Percentiles rank a stretch among this genome's conserved stretches.
Evolutionary conservation across 2,329 filamentous ascomycete species (phyloP).

Genomic region (Ophiostoma perfectum): DNA sequence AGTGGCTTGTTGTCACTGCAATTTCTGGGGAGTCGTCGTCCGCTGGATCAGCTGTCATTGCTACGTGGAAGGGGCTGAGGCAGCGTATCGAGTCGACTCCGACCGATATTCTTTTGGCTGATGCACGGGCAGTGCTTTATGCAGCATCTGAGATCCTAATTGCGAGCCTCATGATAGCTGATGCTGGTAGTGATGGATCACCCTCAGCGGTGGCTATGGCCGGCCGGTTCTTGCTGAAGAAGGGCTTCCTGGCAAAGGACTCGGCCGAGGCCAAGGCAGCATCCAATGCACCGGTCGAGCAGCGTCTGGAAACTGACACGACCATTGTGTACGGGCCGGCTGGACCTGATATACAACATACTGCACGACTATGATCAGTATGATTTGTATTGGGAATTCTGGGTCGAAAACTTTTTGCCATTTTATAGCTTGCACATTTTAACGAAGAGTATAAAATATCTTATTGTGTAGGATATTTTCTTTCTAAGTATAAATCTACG

Average conservation of each 20-base stretch:
- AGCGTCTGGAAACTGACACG: slow-evolving; percentile 33
- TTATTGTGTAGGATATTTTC: too few species aligned
- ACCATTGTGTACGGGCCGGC: slow-evolving; percentile 36
- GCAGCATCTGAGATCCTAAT: slow-evolving; percentile 41
- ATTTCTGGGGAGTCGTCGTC: not conserved
- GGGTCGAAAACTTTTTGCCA: too few species aligned
- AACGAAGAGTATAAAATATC: too few species aligned
- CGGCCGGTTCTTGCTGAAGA: slow-evolving; percentile 36
- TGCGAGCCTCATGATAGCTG: slow-evolving; percentile 40
- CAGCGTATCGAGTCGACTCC: slow-evolving; percentile 34
- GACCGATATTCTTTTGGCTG: slow-evolving; percentile 40
- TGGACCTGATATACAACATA: slow-evolving; percentile 15
- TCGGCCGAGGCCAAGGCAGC: slow-evolving; percentile 18
- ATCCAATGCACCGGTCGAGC: slow-evolving; percentile 22
- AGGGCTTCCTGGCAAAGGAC: slow-evolving; percentile 29
- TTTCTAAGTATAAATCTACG: too few species aligned
- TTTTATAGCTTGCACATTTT: too few species aligned
- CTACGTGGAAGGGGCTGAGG: slow-evolving; percentile 40
- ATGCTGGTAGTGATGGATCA: slow-evolving; percentile 37
- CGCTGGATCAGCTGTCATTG: slow-evolving; percentile 25
- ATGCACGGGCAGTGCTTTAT: slow-evolving; percentile 44
- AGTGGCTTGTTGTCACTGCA: slow-evolving; percentile 34
- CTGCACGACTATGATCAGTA: slow-evolving; percentile 9
- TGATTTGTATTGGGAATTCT: too few species aligned
- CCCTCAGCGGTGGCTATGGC: slow-evolving; percentile 38